Base-by-base conservation (phyloP, 2,329 filamentous ascomycete species). In the Tolypocladium amazonense region DNA sequence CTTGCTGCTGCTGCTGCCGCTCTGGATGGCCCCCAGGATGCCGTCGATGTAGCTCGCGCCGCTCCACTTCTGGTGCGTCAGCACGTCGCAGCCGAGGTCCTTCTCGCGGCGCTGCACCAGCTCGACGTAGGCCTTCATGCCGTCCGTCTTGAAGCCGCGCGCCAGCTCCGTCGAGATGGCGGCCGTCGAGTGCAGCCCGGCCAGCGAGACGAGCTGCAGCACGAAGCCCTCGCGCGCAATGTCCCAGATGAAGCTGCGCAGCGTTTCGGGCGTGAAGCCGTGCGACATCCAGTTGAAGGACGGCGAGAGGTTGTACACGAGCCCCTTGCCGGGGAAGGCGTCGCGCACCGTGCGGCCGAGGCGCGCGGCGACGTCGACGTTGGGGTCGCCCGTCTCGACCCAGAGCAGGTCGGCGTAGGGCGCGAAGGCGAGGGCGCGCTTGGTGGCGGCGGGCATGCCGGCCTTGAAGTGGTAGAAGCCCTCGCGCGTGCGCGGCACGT, bases 231-330 rank as follows among this genome's bases (percentile, higher is more conserved):
- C 89, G 71, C 87, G 86, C 11, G 92, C 94, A 65, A 99, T 85
- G 72, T 97, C 93, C 93, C 93, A 97, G 67, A 99, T 89, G 73
- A 99, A 99, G 7, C 85, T 91, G 76, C 89, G 91, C 59, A 99
- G 81, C 7, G 88, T 88, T 62, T 85, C 86, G 64, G 92, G 86
- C 3, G 84, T 88, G 76, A 97, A 99, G 37, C 93, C 94, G 71
- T 97, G 92, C 14, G 86, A 86, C 85, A 95, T 94, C 94, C 94
- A 99, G 80, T 99, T 97, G 82, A 99, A 99, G 11, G 90, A 96
- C 1, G 94, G 94, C 5, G 88, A 92, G 1, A 99, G 83, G 77
- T 99, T 99, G 78, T 99, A 99, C 0, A 97, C 93, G 30, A 99
- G 83, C 41, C 90, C 89, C 82, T 97, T 97, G 62, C 84, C 86